Base-by-base conservation (phyloP, 495 filamentous ascomycete species). In the Polyplosphaeria fusca region DNA sequence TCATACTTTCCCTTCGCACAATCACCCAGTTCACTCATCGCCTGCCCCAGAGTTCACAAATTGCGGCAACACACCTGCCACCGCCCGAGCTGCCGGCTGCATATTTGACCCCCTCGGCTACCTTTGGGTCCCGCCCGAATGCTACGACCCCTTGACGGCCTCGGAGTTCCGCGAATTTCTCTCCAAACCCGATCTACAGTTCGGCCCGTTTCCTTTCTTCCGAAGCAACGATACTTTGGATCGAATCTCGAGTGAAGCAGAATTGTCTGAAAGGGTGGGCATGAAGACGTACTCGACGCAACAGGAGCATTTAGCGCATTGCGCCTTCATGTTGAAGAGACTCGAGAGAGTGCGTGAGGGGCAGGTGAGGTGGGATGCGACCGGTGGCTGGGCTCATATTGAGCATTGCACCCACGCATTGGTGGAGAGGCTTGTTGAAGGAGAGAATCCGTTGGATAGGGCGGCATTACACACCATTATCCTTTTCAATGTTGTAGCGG, bases 251-350 rank as follows among this genome's bases (percentile, higher is more conserved):
- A 7, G 13, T 7, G 11, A 42, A 7, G 39, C 9, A 42, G 39
- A 42, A 20, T 20, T 42, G 16, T 7, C 39, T 5, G 13, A 42
- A 19, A 42, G 39, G 39, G 39, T 42, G 19, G 39, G 39, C 5
- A 42, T 42, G 5, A 42, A 42, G 16, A 42, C 39, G 39, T 42
- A 42, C 16, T 42, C 39, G 5, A 42, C 39, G 39, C 39, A 42
- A 18, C 39, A 42, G 39, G 39, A 42, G 39, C 39, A 42, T 20
- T 20, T 42, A 18, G 39, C 39, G 39, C 39, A 42, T 20, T 42
- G 39, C 39, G 39, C 19, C 9, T 42, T 9, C 16, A 13, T 42
- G 39, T n/a, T 42, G 39, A 42, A 18, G 39, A 13, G 39, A 18
- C 39, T 42, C 9, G 39, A 42, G 39, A 13, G 39, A 18, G 39